Evolutionary conservation across 805 yeast genomes (phyloP).

Genomic region (Tetrapisispora phaffii): DNA sequence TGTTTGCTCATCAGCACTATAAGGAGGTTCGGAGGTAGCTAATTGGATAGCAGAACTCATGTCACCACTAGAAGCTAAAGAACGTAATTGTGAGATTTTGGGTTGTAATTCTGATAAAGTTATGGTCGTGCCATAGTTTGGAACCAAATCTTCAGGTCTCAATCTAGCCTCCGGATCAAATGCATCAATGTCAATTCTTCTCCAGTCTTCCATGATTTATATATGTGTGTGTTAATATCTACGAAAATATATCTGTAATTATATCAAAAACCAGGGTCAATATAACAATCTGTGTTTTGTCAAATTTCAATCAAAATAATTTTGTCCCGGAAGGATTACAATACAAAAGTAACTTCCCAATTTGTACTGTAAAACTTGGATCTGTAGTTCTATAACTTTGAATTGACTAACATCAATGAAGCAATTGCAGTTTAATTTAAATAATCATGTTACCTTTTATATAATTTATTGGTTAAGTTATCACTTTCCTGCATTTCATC

Average conservation of each 20-base stretch:
- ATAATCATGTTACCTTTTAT: too few species aligned
- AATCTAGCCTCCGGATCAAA: constrained; percentile 73
- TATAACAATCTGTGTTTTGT: too few species aligned
- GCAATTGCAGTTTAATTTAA: too few species aligned
- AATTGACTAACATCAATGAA: too few species aligned
- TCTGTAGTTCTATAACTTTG: too few species aligned
- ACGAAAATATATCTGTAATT: not conserved
- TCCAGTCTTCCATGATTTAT: constrained; percentile 48
- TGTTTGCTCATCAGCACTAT: constrained; percentile 53
- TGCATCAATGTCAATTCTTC: constrained; percentile 90
- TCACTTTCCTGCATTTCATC: too few species aligned
- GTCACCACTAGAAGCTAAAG: constrained; percentile 61
- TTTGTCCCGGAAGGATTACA: too few species aligned
- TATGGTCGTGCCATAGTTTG: constrained; percentile 43
- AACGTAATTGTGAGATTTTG: constrained; percentile 48
- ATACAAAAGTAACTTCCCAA: too few species aligned
- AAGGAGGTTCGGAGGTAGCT: constrained; percentile 70
- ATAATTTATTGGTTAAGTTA: too few species aligned
- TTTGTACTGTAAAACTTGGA: too few species aligned
- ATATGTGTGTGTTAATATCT: not conserved
- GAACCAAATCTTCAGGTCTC: constrained; percentile 51
- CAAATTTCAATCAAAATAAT: too few species aligned
- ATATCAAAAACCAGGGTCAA: too few species aligned
- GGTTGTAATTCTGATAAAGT: constrained; percentile 45
- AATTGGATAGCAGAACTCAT: constrained; percentile 53